These are phyloP conservation scores for Teratosphaeria destructans DNA, from an alignment of 2,329 filamentous ascomycete genomes.

Conservation along the genomic window DNA sequence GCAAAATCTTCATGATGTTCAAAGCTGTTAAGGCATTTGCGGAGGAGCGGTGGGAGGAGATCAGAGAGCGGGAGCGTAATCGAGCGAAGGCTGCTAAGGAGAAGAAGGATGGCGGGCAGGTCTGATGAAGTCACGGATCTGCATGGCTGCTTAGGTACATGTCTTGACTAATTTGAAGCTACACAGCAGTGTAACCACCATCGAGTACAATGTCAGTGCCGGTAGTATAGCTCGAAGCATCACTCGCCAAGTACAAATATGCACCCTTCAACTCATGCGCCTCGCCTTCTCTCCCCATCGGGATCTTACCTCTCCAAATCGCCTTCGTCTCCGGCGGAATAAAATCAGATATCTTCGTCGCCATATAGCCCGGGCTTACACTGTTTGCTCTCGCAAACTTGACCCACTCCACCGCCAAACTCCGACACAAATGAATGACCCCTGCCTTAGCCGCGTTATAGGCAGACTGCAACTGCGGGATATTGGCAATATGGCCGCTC, in stretches of 20 bases:
- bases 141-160: too few relatives aligned
- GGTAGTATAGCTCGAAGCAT: constrained; percentile 75
- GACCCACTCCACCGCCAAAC: constrained; percentile 66
- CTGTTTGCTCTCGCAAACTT: constrained; percentile 63
- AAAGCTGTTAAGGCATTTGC: constrained; percentile 12
- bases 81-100: constrained; percentile 4
- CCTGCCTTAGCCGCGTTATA: constrained; percentile 27
- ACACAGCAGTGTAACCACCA: constrained; percentile 49
- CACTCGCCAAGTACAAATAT: constrained; percentile 70
- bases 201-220: constrained; percentile 57
- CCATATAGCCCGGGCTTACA: constrained; percentile 65
- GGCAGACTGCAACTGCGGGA: constrained; percentile 62
- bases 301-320: constrained; percentile 68
- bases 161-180: neutral
- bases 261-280: constrained; percentile 70
- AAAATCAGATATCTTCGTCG: constrained; percentile 61
- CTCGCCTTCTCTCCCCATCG: constrained; percentile 66
- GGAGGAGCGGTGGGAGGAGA: constrained; percentile 15
- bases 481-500: constrained; percentile 67
- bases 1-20: neutral
- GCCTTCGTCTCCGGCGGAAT: constrained; percentile 55
- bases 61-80: constrained; percentile 12
- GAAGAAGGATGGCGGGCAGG: neutral
- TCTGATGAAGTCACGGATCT: neutral
- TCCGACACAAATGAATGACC: constrained; percentile 45